These are phyloP conservation scores for Fusarium sp. DNA, from an alignment of 2,329 filamentous ascomycete species.

Conservation along the genomic window DNA sequence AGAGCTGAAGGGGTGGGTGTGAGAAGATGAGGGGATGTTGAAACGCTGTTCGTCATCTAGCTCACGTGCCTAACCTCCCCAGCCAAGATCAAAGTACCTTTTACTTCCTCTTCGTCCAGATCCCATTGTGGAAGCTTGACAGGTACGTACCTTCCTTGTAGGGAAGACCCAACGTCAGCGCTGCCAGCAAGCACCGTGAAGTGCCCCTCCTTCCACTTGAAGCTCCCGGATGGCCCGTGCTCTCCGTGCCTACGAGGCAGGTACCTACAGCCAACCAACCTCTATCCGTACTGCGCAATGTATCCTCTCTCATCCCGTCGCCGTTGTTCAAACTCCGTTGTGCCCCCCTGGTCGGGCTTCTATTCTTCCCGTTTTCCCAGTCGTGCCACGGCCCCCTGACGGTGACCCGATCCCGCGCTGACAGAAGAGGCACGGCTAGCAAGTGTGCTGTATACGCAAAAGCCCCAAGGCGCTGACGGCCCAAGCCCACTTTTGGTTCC, in stretches of 20 bases:
- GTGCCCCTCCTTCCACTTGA: conserved; percentile 31
- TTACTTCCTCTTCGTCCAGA: conserved; percentile 19
- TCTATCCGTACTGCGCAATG: background rate
- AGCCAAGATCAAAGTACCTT: conserved; percentile 10
- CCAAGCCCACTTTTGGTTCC: conserved; percentile 33
- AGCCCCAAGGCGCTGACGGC: conserved; percentile 33
- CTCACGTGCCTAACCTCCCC: conserved; percentile 30
- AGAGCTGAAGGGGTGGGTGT: conserved; percentile 16
- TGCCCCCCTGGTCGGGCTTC: conserved; percentile 14
- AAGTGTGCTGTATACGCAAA: conserved; percentile 27
- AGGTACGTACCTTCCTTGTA: conserved; percentile 24
- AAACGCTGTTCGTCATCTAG: conserved; percentile 20
- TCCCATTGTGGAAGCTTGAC: conserved; percentile 17
- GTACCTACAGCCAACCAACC: background rate
- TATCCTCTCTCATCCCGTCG: conserved; percentile 16
- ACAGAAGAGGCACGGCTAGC: conserved; percentile 16
- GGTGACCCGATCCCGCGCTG: conserved; percentile 38
- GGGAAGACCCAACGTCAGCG: conserved; percentile 40
- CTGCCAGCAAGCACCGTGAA: background rate
- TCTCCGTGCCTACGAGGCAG: conserved; percentile 21
- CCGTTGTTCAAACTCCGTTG: conserved; percentile 8
- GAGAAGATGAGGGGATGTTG: conserved; percentile 17
- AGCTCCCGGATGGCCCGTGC: conserved; percentile 42
- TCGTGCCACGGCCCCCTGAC: conserved; percentile 33
- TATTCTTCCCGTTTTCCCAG: conserved; percentile 16